Conservation (phyloP, 2,329 filamentous ascomycete species). For the Penicillium vulpinum region DNA sequence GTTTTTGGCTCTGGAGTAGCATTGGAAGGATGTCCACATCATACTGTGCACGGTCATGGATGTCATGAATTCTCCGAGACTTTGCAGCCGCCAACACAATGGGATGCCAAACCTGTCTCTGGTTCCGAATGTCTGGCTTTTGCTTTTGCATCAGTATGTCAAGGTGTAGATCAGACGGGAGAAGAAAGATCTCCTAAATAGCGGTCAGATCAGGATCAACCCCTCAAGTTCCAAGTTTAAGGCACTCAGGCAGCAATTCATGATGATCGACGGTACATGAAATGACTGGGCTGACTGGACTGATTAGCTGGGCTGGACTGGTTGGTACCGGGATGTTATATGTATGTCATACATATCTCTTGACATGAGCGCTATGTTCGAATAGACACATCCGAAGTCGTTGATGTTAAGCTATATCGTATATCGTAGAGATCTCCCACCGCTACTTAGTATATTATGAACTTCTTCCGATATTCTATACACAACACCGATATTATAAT, state of each 20-base stretch:
- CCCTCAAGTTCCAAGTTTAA: neutral
- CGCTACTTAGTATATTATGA: neutral
- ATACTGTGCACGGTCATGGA: neutral
- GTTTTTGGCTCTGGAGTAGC: neutral
- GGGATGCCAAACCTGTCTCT: constrained; percentile 4
- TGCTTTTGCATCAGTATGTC: too few species aligned
- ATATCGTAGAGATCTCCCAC: neutral
- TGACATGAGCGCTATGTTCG: neutral
- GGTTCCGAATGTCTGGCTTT: neutral
- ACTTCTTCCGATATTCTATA: neutral
- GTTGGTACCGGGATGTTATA: neutral
- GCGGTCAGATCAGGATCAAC: neutral
- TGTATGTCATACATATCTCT: constrained; percentile 9
- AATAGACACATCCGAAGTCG: neutral
- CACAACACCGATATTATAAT: neutral
- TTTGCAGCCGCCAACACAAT: neutral
- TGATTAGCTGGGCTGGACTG: neutral
- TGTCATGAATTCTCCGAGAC: neutral
- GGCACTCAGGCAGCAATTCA: neutral
- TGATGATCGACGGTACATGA: constrained; percentile 7
- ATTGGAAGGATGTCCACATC: neutral
- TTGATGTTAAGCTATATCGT: neutral
- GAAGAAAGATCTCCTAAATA: neutral
- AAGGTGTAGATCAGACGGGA: neutral
- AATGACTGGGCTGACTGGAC: neutral